These are phyloP conservation scores for Lentinula raphanica DNA, from an alignment of 768 basidiomycete species.

Conservation along the genomic window DNA sequence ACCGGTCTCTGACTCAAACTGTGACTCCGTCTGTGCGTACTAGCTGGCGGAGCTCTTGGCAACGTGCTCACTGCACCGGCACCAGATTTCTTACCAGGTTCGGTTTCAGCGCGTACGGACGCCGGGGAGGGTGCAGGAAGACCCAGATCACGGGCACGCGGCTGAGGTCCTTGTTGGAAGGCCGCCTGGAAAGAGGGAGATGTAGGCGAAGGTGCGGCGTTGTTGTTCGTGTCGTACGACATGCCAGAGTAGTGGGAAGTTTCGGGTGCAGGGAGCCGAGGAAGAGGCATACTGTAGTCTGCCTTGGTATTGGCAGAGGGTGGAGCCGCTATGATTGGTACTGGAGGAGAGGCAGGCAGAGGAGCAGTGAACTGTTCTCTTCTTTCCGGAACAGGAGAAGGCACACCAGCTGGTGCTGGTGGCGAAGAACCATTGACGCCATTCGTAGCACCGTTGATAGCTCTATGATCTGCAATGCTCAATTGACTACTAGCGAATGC, in stretches of 20 bases:
- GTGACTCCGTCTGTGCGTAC: slow-evolving; percentile 78
- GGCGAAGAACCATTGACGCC: neutral
- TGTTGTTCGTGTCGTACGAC: slow-evolving; percentile 61
- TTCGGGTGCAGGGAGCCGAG: slow-evolving; percentile 75
- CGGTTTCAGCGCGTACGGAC: slow-evolving; percentile 9
- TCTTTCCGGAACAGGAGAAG: neutral
- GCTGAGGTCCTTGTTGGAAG: slow-evolving; percentile 43
- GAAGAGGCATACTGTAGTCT: slow-evolving; percentile 81
- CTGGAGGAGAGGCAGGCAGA: neutral
- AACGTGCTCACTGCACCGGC: slow-evolving; percentile 29
- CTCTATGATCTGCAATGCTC: slow-evolving; percentile 36
- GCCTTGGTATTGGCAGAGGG: slow-evolving; percentile 30
- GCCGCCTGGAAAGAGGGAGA: slow-evolving; percentile 39
- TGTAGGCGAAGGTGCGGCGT: slow-evolving; percentile 54
- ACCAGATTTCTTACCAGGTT: slow-evolving; percentile 1
- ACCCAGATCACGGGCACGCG: slow-evolving; percentile 64
- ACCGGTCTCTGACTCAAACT: slow-evolving; percentile 73
- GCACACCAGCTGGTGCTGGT: neutral
- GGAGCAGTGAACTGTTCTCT: neutral
- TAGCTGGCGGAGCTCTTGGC: slow-evolving; percentile 70
- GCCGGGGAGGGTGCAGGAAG: slow-evolving; percentile 26
- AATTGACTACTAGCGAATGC: slow-evolving; percentile 92
- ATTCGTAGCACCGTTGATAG: neutral
- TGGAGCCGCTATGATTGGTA: neutral
- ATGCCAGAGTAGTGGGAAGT: slow-evolving; percentile 76